Base-by-base conservation (phyloP, 768 basidiomycete species). In the Glaciozyma antarctica region DNA sequence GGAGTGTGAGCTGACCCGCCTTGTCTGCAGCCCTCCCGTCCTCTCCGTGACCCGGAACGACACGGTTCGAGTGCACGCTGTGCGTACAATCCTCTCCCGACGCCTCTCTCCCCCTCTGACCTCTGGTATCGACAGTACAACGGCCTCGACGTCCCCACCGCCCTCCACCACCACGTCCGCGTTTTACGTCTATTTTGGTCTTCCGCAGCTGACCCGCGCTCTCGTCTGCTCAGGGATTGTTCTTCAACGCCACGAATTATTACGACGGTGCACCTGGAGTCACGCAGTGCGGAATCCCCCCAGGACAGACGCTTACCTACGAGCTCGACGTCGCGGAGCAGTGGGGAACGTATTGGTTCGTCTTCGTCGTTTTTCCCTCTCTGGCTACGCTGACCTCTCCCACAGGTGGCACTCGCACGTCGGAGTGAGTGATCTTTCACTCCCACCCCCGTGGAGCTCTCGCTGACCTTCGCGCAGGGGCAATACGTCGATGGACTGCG, bases 401-500 rank as follows among this genome's bases (percentile, higher is more conserved):
- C 8, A 10, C 53, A 66, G 61, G 62, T 70, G 60, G 59, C 68
- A 70, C 38, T 66, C 63, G 7, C 69, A 71, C 59, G 62, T 66
- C 2, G 61, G 61, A 3, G 52, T 34, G 21, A 26, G 53, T 10
- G 53, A 1, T 24, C 30, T 30, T 30, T 19, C 16, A 2, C 57
- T 59, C 41, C 56, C 21, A n/a, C 16, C 16, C 57, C 4, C 56
- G 4, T 52, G 6, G 3, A 26, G 1, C 12, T 7, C 51, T 5
- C 9, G 22, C 28, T 16, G 21, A 21, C 47, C 24, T 5, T 52
- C 16, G 24, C 6, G 12, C 30, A 54, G 55, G 16, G 32, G 5
- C 58, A 92, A 80, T 94, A 95, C 72, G 86, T 88, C 56, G 93
- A 98, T 71, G 93, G 94, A 26, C 81, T 98, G 2, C 86, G 92